Conservation (phyloP, 768 basidiomycete genomes). For the Neoboletus magnificus region DNA sequence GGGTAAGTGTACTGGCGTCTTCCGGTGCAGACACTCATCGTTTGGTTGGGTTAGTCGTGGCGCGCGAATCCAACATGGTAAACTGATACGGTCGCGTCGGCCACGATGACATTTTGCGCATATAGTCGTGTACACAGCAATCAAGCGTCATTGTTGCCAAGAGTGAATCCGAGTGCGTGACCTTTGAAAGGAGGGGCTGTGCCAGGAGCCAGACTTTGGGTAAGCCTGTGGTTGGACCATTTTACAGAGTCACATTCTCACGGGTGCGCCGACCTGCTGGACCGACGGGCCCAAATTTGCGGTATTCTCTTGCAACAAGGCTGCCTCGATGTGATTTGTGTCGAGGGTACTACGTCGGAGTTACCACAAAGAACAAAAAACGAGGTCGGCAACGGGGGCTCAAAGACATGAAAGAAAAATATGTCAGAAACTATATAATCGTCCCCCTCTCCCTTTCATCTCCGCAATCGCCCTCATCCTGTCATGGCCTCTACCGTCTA, state of each 20-base stretch:
- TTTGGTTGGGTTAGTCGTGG: slow-evolving; percentile 53
- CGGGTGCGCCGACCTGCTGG: slow-evolving; percentile 20
- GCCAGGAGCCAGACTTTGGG: slow-evolving; percentile 3
- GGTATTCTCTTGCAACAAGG: slow-evolving; percentile 28
- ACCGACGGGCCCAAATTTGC: slow-evolving; percentile 11
- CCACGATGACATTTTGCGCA: slow-evolving; percentile 24
- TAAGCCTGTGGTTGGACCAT: slow-evolving; percentile 25
- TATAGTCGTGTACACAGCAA: slow-evolving; percentile 13
- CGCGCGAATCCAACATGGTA: slow-evolving; percentile 70
- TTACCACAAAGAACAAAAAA: slow-evolving; percentile 40
- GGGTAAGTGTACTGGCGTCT: slow-evolving; percentile 49
- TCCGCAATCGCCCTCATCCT: slow-evolving; percentile 11
- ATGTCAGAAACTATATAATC: slow-evolving; percentile 32
- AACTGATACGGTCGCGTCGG: slow-evolving; percentile 66
- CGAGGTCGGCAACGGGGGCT: slow-evolving; percentile 38
- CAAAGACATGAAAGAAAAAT: slow-evolving; percentile 39
- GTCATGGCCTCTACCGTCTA: slow-evolving; percentile 32
- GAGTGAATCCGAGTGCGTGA: slow-evolving; percentile 11
- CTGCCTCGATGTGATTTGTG: slow-evolving; percentile 35
- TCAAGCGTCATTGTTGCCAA: slow-evolving; percentile 9
- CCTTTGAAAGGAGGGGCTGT: slow-evolving; percentile 19
- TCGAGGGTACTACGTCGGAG: slow-evolving; percentile 37
- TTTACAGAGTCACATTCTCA: slow-evolving; percentile 32
- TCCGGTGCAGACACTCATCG: background rate
- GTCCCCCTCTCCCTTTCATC: slow-evolving; percentile 15